These are phyloP conservation scores for Fraxinus sp. DNA, from an alignment of 305 asterid genomes.

Conservation along the genomic window DNA sequence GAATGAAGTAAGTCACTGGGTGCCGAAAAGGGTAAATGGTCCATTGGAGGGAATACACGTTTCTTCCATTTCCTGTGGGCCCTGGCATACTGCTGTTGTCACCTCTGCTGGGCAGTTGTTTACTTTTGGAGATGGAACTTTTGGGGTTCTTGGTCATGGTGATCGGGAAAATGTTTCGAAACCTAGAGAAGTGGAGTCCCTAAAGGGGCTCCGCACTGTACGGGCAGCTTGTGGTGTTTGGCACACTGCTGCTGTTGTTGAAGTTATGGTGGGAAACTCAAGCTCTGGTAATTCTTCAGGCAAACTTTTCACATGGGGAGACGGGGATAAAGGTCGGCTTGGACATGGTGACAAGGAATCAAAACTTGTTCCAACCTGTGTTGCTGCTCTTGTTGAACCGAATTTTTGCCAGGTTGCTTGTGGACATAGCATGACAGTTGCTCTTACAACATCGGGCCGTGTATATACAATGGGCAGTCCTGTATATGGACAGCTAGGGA, in stretches of 20 bases:
- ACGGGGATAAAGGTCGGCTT: slow-evolving; percentile 70
- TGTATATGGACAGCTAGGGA: slow-evolving; percentile 70
- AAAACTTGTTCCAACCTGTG: slow-evolving; percentile 70
- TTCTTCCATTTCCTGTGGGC: slow-evolving; percentile 75
- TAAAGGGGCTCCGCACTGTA: slow-evolving; percentile 61
- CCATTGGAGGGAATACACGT: slow-evolving; percentile 78
- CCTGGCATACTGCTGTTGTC: slow-evolving; percentile 87
- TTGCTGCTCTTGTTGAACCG: slow-evolving; percentile 66
- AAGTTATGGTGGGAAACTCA: slow-evolving; percentile 54
- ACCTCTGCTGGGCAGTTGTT: slow-evolving; percentile 63
- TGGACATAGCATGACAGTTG: slow-evolving; percentile 63
- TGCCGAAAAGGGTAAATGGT: slow-evolving; percentile 76
- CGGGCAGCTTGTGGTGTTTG: slow-evolving; percentile 76
- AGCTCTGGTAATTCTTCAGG: slow-evolving; percentile 47
- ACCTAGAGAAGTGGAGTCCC: slow-evolving; percentile 67
- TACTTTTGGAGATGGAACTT: slow-evolving; percentile 87
- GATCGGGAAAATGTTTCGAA: slow-evolving; percentile 48
- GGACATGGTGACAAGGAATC: slow-evolving; percentile 84
- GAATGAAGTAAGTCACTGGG: slow-evolving; percentile 84
- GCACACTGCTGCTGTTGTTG: slow-evolving; percentile 94
- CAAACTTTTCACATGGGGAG: slow-evolving; percentile 91
- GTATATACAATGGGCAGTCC: slow-evolving; percentile 78
- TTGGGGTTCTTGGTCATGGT: slow-evolving; percentile 89
- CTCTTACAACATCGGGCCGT: slow-evolving; percentile 84
- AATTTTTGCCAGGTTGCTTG: slow-evolving; percentile 78